A percentile compares a stretch with the other conserved stretches of the same genome.
These are phyloP conservation scores for Podospora didyma DNA, from an alignment of 495 filamentous ascomycete species.

Conservation along the genomic window DNA sequence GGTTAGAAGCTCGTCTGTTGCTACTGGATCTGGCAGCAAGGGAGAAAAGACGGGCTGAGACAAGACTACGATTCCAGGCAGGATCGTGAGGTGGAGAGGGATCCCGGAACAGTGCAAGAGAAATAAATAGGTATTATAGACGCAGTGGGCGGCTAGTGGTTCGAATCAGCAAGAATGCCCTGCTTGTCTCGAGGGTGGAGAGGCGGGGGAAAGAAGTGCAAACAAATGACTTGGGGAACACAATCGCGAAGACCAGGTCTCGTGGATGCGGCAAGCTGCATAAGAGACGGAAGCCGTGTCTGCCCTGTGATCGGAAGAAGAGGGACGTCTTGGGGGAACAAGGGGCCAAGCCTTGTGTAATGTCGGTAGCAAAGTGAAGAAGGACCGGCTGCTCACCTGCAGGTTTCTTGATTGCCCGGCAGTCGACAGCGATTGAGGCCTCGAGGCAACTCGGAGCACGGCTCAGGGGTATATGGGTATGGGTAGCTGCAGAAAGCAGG, in stretches of 20 bases:
- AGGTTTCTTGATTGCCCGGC: slow-evolving; percentile 5
- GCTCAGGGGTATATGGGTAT: background rate
- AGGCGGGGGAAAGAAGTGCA: slow-evolving; percentile 16
- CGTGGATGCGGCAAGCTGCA: slow-evolving; percentile 39
- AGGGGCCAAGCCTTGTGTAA: slow-evolving; percentile 13
- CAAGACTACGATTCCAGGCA: background rate
- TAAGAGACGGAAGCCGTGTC: slow-evolving; percentile 29
- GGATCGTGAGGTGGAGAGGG: slow-evolving; percentile 5
- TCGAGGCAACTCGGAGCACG: slow-evolving; percentile 3
- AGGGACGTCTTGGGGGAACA: slow-evolving; percentile 9
- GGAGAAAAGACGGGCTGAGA: background rate
- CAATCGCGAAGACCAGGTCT: slow-evolving; percentile 32
- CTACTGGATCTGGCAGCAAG: slow-evolving; percentile 3
- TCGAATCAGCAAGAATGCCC: slow-evolving; percentile 4
- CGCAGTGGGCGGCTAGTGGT: slow-evolving; percentile 1
- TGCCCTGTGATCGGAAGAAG: slow-evolving; percentile 22
- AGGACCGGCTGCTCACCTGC: slow-evolving; percentile 5
- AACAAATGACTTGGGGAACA: slow-evolving; percentile 23
- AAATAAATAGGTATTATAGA: background rate
- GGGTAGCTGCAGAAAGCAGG: slow-evolving; percentile 10
- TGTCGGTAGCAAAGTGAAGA: slow-evolving; percentile 8
- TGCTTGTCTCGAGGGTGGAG: background rate
- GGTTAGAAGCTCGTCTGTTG: background rate
- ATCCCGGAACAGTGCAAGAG: background rate
- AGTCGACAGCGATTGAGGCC: slow-evolving; percentile 6